Conservation (phyloP, 805 yeast genomes). For the Ogataea zsoltii region DNA sequence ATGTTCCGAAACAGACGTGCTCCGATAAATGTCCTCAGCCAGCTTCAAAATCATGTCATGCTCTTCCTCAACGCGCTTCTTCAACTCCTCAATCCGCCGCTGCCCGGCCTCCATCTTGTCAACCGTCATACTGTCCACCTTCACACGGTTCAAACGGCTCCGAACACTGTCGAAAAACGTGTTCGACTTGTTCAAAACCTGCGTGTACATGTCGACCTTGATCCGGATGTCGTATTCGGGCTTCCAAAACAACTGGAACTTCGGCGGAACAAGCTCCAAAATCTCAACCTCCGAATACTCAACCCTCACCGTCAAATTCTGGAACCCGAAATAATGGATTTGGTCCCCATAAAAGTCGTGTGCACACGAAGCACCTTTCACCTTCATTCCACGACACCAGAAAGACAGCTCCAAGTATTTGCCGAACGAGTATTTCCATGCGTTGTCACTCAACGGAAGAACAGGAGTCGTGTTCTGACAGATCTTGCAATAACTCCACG, state of each 20-base stretch:
- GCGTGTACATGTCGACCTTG: conserved; percentile 61
- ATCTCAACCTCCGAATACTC: conserved; percentile 75
- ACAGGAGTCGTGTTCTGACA: conserved; percentile 79
- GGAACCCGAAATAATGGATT: conserved; percentile 78
- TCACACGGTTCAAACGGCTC: conserved; percentile 72
- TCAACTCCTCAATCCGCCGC: conserved; percentile 57
- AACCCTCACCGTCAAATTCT: conserved; percentile 74
- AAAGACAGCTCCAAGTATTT: conserved; percentile 86
- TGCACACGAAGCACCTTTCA: conserved; percentile 59
- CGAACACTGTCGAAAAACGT: conserved; percentile 72
- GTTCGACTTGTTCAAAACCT: conserved; percentile 52
- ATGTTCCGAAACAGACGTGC: conserved; percentile 63
- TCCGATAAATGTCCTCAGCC: conserved; percentile 53
- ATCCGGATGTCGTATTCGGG: conserved; percentile 68
- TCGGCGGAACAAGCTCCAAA: conserved; percentile 80
- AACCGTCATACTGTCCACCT: conserved; percentile 68
- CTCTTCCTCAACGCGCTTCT: conserved; percentile 53
- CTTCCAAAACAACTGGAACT: conserved; percentile 66
- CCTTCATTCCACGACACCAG: conserved; percentile 66
- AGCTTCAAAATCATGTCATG: conserved; percentile 42
- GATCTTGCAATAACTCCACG: conserved; percentile 89
- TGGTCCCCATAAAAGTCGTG: conserved; percentile 85
- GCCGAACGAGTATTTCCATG: conserved; percentile 92
- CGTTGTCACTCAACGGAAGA: conserved; percentile 76
- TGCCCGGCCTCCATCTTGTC: conserved; percentile 74